Evolutionary conservation across 1,284 basidiomycete genomes (phyloP), one percentile per base, ranked within the genome.

Genomic region (Gymnopus androsaceus): DNA sequence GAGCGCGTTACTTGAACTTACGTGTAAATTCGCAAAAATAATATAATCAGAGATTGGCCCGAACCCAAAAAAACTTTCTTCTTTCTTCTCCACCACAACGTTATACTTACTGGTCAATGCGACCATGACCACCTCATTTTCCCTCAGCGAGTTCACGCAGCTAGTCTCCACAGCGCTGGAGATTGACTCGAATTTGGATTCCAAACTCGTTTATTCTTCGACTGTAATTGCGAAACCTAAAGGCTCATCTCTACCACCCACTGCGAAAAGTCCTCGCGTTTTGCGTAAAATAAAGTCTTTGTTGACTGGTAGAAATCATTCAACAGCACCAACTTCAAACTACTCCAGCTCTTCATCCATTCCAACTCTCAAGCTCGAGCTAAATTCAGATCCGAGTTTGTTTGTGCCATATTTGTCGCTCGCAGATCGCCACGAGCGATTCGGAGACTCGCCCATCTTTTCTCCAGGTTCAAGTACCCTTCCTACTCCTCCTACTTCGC

Each of bases 351-450:
- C 48, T 30, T 23, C 28, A 4, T 31, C 41, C 30, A 25, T 21
- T 23, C 34, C 50, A 7, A 37, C 41, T 44, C 30, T 50, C 27
- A 50, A 50, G 48, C 48, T 36, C 38, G 38, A 46, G 41, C 4
- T 25, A 15, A 42, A 21, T 7, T 14, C 41, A 15, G 31, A 48
- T 1, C 19, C 12, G 15, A 31, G 15, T 2, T 19, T 34, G 28
- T 65, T 67, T 14, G 56, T 57, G 7, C 56, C 56, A 9, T 57
- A 53, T 33, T 51, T 57, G 17, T 51, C 56, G 9, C 38, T 57
- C n/a, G 56, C 51, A 14, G 46, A 45, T n/a, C 50, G 44, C 6
- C 56, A 48, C 28, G 56, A 57, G 45, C 44, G 51, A 40, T 42
- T 33, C 25, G 31, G 23, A 14, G 30, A 4, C 12, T 27, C 31